phyloP scores from a whole-genome alignment of 2,329 filamentous ascomycete genomes.

The Xylariaceae sp. region DNA sequence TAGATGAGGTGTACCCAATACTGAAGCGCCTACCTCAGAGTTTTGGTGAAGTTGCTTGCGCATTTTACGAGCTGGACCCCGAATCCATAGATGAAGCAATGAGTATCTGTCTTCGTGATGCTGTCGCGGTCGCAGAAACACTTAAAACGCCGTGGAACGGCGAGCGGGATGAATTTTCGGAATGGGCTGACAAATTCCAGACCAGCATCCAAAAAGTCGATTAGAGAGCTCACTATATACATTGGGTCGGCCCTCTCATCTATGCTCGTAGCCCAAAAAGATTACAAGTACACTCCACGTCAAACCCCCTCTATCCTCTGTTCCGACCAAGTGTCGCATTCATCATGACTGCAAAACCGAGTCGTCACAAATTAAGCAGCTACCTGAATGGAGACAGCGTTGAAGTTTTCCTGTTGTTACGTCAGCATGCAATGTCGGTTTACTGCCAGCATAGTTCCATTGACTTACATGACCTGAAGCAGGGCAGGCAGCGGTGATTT shows the following conservation, averaged over 20 bases:
- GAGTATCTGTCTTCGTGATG: conserved; percentile 54
- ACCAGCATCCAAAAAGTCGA: conserved; percentile 44
- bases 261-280: not conserved
- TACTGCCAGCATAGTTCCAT: not conserved
- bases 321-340: not conserved
- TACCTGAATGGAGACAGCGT: conserved; percentile 31
- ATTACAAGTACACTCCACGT: not conserved
- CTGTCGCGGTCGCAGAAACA: conserved; percentile 50
- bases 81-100: conserved; percentile 53
- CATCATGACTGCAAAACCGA: not conserved
- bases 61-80: conserved; percentile 65
- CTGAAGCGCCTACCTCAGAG: conserved; percentile 58
- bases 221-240: conserved; percentile 11
- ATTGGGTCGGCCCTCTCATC: not conserved
- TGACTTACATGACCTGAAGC: conserved; percentile 27
- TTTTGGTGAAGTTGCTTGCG: conserved; percentile 63
- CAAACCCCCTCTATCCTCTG: not conserved
- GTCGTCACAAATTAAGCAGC: not conserved
- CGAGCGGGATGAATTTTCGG: conserved; percentile 67
- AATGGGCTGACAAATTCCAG: conserved; percentile 62
- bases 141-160: conserved; percentile 58
- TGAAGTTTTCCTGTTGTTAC: conserved; percentile 31
- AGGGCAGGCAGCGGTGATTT: conserved; percentile 32
- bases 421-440: conserved; percentile 4
- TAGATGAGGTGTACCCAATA: conserved; percentile 52